Evolutionary conservation across 1,139 yeast genomes (phyloP), one percentile per base, ranked within the genome.

Genomic region (Petasospora rhodanensis): DNA sequence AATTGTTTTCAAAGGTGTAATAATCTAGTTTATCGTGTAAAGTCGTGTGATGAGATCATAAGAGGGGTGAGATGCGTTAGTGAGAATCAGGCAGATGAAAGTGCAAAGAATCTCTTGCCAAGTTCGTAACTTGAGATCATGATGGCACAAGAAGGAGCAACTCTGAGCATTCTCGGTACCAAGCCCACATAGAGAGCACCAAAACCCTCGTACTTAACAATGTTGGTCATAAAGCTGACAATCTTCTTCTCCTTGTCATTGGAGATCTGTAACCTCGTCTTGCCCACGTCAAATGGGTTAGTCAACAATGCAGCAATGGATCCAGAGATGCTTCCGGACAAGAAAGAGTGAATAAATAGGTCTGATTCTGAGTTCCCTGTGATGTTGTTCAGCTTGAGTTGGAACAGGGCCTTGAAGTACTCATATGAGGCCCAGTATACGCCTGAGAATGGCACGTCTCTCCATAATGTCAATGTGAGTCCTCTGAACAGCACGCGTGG

Each of bases 81-180:
- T n/a, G n/a, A n/a, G n/a, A n/a, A n/a, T n/a, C n/a, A n/a, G n/a
- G n/a, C n/a, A n/a, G 34, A 17, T 11, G 38, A 16, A 4, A 34
- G 22, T 6, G 40, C 64, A 41, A 81, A 74, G 24, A 81, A 62
- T 49, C 73, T 74, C 58, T 93, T 93, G 20, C 95, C 85, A 32
- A 89, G 66, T 56, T 91, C 98, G 57, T 91, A 91, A 27, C 94
- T 82, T 3, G 97, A 85, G 32, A 91, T 89, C 99, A 91, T 93
- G 23, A 91, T 91, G 3, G 98, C 98, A 70, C 98, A 91, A 10
- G 96, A 82, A 4, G 98, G 98, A 1, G 96, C 96, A 25, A 91
- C 83, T 54, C 91, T 91, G 56, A 89, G 63, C 8, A 91, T 73
- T 45, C 99, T 69, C 0, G 97, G 97, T 3, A 76, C 68, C 26